Evolutionary conservation across 202 grass and related monocot genomes (phyloP).

Genomic region (Elaeis oleifera): DNA sequence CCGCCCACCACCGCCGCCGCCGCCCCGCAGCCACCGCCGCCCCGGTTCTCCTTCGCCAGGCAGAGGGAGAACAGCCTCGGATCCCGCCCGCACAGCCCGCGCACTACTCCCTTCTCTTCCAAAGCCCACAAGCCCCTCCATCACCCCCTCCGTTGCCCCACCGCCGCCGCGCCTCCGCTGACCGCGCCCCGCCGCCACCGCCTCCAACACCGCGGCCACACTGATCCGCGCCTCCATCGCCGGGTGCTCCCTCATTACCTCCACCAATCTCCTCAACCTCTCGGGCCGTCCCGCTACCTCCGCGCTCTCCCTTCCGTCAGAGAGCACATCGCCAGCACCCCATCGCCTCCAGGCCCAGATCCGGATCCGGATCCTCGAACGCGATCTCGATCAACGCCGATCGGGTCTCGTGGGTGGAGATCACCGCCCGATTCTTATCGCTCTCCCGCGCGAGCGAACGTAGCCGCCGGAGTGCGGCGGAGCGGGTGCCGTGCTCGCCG

Average conservation of each 20-base stretch:
- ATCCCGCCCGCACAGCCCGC: slow-evolving; percentile 63
- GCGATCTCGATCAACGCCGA: slow-evolving; percentile 56
- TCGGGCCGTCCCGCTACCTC: slow-evolving; percentile 39
- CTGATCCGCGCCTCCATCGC: slow-evolving; percentile 43
- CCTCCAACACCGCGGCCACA: slow-evolving; percentile 65
- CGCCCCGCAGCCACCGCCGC: slow-evolving; percentile 41
- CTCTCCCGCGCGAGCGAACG: slow-evolving; percentile 67
- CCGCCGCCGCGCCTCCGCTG: slow-evolving; percentile 28
- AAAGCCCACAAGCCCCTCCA: slow-evolving; percentile 56
- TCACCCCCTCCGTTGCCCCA: slow-evolving; percentile 44
- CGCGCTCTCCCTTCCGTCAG: slow-evolving; percentile 58
- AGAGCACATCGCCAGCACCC: slow-evolving; percentile 54
- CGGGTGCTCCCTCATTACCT: slow-evolving; percentile 14
- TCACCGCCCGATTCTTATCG: slow-evolving; percentile 82
- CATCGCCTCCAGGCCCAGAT: slow-evolving; percentile 54
- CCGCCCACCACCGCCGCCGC: slow-evolving; percentile 41
- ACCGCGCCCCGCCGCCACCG: slow-evolving; percentile 34
- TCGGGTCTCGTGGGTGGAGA: slow-evolving; percentile 79
- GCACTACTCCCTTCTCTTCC: slow-evolving; percentile 38
- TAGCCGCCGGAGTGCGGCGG: slow-evolving; percentile 43
- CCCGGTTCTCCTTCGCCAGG: slow-evolving; percentile 69
- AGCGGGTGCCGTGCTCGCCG: not conserved
- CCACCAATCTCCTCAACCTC: slow-evolving; percentile 32
- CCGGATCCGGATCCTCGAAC: slow-evolving; percentile 25
- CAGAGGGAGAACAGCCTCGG: slow-evolving; percentile 52